Evolutionary conservation across 1,139 yeast species (phyloP).

Genomic region (Sugiyamaella castrensis): DNA sequence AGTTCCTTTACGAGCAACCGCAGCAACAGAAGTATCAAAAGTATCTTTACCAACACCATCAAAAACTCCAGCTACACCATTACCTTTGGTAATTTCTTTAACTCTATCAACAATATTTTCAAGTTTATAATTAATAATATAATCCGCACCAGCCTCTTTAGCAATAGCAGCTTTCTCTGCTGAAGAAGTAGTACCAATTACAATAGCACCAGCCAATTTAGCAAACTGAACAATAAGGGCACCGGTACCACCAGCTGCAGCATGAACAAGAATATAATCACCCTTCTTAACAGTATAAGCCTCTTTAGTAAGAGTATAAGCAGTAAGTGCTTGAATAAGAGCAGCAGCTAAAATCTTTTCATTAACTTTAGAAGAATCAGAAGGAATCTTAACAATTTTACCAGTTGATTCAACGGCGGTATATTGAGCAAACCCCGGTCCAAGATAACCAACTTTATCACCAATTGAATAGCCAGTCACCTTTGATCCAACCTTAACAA

Average conservation of each 20-base stretch:
- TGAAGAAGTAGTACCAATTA: constrained; percentile 80
- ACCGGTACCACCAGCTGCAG: constrained; percentile 96
- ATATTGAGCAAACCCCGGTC: constrained; percentile 68
- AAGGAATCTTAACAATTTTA: constrained; percentile 39
- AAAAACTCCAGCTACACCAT: constrained; percentile 69
- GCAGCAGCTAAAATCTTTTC: constrained; percentile 59
- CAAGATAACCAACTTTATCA: constrained; percentile 62
- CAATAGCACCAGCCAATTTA: constrained; percentile 63
- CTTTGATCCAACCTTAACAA: constrained; percentile 62
- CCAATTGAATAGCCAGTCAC: constrained; percentile 62
- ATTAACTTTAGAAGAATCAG: constrained; percentile 41
- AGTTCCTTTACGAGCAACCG: constrained; percentile 68
- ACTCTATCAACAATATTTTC: constrained; percentile 58
- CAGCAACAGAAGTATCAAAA: constrained; percentile 59
- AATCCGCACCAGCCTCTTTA: constrained; percentile 71
- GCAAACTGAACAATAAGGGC: constrained; percentile 63
- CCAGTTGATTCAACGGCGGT: constrained; percentile 40
- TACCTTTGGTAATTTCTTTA: constrained; percentile 60
- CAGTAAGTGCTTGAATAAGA: constrained; percentile 74
- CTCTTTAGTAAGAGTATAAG: constrained; percentile 63
- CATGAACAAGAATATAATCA: constrained; percentile 65
- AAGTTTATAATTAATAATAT: constrained; percentile 58
- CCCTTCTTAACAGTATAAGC: constrained; percentile 63
- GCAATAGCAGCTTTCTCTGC: constrained; percentile 52
- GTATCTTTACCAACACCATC: constrained; percentile 86